phyloP scores from a whole-genome alignment of 257 asterid genomes.

The Pogostemon cablin region DNA sequence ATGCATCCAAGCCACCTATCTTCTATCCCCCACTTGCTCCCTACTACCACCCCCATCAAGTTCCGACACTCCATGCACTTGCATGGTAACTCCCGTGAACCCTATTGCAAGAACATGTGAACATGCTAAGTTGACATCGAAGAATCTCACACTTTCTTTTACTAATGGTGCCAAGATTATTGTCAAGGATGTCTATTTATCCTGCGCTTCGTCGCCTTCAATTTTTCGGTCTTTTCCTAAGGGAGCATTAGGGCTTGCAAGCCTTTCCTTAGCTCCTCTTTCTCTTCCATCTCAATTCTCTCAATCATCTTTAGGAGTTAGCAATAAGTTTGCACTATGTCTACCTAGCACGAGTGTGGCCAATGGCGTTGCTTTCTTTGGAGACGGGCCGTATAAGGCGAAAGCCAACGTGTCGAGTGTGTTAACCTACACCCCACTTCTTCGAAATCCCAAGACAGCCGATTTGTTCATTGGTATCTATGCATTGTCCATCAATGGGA shows the following conservation, averaged over 20 bases:
- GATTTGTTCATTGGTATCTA: constrained; percentile 37
- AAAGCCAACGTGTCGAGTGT: constrained; percentile 29
- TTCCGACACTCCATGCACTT: constrained; percentile 30
- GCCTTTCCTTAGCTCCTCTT: constrained; percentile 46
- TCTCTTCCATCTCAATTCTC: constrained; percentile 37
- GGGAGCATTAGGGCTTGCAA: constrained; percentile 39
- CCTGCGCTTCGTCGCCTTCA: constrained; percentile 37
- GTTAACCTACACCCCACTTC: constrained; percentile 43
- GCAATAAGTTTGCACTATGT: constrained; percentile 38
- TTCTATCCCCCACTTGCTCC: constrained; percentile 24
- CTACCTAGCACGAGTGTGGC: constrained; percentile 30
- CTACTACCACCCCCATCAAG: not conserved
- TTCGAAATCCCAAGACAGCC: constrained; percentile 34
- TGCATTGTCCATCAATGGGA: constrained; percentile 33
- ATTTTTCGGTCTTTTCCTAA: constrained; percentile 33
- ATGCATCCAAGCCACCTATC: constrained; percentile 41
- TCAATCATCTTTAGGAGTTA: constrained; percentile 12
- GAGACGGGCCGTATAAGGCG: constrained; percentile 30
- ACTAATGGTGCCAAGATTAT: constrained; percentile 16
- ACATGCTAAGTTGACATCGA: constrained; percentile 26
- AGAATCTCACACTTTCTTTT: constrained; percentile 25
- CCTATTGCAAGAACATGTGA: constrained; percentile 38
- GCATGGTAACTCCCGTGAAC: constrained; percentile 38
- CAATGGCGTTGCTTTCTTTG: constrained; percentile 37
- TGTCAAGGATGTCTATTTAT: constrained; percentile 18